These are phyloP conservation scores for Wickerhamomyces sp. DNA, from an alignment of 1,139 yeast genomes.

Conservation along the genomic window DNA sequence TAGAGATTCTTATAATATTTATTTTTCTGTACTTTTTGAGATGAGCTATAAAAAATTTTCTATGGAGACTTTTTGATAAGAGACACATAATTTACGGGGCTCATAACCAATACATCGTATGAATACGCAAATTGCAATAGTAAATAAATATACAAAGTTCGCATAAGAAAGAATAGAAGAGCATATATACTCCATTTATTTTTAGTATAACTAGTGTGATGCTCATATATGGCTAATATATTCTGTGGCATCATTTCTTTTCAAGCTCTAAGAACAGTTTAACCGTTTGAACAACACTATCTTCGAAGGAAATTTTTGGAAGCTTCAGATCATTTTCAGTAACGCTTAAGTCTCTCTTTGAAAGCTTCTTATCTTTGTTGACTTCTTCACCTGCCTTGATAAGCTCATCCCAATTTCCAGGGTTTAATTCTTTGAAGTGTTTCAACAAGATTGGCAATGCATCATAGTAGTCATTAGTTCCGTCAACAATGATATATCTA, in stretches of 20 bases:
- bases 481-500: slow-evolving; percentile 10
- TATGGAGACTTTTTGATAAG: slow-evolving; percentile 1
- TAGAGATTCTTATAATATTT: too few species aligned
- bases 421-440: slow-evolving; percentile 1
- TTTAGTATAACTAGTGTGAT: too few species aligned
- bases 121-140: too few species aligned
- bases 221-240: too few species aligned
- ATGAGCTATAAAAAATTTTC: slow-evolving; percentile 14
- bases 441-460: slow-evolving; percentile 2
- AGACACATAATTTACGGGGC: slow-evolving; percentile 1
- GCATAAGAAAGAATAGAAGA: too few species aligned
- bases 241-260: too few species aligned
- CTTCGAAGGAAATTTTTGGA: slow-evolving; percentile 3
- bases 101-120: neutral
- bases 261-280: neutral
- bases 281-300: slow-evolving; percentile 2
- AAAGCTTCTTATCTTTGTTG: slow-evolving; percentile 1
- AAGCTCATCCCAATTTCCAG: slow-evolving; percentile 9
- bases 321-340: slow-evolving; percentile 5
- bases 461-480: slow-evolving; percentile 7
- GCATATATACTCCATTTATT: too few species aligned
- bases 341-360: slow-evolving; percentile 7
- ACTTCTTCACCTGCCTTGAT: neutral
- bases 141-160: too few species aligned
- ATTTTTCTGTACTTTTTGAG: slow-evolving; percentile 7